phyloP scores from a whole-genome alignment of 208 protist species.

The Wallacemonas sp. region DNA sequence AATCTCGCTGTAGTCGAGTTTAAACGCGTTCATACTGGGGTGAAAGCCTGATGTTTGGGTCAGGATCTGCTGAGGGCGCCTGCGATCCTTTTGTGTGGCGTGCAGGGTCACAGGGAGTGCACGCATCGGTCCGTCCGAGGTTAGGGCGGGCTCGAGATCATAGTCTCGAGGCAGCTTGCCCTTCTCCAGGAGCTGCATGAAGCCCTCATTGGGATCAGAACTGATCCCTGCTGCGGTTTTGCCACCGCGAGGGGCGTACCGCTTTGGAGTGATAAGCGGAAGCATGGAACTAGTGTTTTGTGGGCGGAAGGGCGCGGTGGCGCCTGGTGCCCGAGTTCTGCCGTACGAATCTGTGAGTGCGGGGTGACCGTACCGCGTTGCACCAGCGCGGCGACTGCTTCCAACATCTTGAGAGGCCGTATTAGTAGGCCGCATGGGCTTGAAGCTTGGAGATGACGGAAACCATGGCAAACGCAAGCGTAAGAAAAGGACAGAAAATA shows the following conservation, averaged over 20 bases:
- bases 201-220: conserved; percentile 24
- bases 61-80: conserved; percentile 39
- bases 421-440: background rate
- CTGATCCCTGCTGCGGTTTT: conserved; percentile 1
- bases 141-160: conserved; percentile 69
- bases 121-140: conserved; percentile 54
- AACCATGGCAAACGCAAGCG: too few species aligned
- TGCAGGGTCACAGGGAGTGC: conserved; percentile 43
- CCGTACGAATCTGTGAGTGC: background rate
- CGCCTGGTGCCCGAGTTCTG: background rate
- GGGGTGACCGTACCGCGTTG: conserved; percentile 8
- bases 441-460: background rate
- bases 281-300: conserved; percentile 8
- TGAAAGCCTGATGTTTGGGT: conserved; percentile 66
- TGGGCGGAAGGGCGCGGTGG: background rate
- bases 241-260: background rate
- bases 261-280: conserved; percentile 15
- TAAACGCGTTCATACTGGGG: conserved; percentile 45
- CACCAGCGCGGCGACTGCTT: background rate
- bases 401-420: too few species aligned
- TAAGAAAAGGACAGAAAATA: too few species aligned
- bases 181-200: conserved; percentile 48
- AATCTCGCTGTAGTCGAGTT: conserved; percentile 78
- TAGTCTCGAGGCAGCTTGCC: conserved; percentile 37
- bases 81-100: conserved; percentile 11